phyloP scores from a whole-genome alignment of 257 asterid species.

The Buddleja alternifolia region DNA sequence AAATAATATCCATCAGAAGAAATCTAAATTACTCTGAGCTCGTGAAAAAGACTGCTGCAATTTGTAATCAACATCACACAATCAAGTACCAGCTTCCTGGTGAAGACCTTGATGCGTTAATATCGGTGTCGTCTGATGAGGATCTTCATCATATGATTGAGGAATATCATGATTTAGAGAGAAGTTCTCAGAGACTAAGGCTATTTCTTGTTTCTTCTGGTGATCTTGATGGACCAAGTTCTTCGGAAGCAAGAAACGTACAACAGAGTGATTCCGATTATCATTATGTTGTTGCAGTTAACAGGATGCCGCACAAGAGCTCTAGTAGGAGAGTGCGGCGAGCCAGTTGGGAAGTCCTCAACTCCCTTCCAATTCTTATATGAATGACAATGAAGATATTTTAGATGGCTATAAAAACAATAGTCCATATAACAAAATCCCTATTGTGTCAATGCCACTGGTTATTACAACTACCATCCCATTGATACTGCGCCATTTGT shows the following conservation, averaged over 20 bases:
- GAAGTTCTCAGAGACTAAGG: slow-evolving; percentile 67
- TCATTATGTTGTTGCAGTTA: slow-evolving; percentile 76
- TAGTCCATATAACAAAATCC: slow-evolving; percentile 34
- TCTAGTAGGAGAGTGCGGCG: too few species aligned
- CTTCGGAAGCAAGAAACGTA: slow-evolving; percentile 47
- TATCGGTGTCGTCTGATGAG: slow-evolving; percentile 84
- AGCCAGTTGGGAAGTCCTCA: too few species aligned
- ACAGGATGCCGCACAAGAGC: too few species aligned
- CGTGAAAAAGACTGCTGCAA: slow-evolving; percentile 54
- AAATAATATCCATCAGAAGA: slow-evolving; percentile 71
- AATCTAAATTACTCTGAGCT: slow-evolving; percentile 60
- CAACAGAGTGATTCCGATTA: slow-evolving; percentile 55
- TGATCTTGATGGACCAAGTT: slow-evolving; percentile 62
- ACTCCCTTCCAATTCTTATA: too few species aligned
- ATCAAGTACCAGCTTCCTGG: slow-evolving; percentile 94
- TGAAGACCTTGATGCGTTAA: slow-evolving; percentile 88
- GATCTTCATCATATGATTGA: slow-evolving; percentile 94
- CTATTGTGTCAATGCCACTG: slow-evolving; percentile 38
- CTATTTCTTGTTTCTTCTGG: slow-evolving; percentile 62
- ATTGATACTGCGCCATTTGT: slow-evolving; percentile 30
- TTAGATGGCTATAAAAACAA: slow-evolving; percentile 33
- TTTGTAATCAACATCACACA: slow-evolving; percentile 64
- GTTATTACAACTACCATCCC: slow-evolving; percentile 38
- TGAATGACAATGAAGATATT: slow-evolving; percentile 39
- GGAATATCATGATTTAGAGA: slow-evolving; percentile 75